A percentile compares a stretch with the other conserved stretches of the same genome.
phyloP scores from a whole-genome alignment of 352 stramenopile genomes.

The Plasmopara muralis region DNA sequence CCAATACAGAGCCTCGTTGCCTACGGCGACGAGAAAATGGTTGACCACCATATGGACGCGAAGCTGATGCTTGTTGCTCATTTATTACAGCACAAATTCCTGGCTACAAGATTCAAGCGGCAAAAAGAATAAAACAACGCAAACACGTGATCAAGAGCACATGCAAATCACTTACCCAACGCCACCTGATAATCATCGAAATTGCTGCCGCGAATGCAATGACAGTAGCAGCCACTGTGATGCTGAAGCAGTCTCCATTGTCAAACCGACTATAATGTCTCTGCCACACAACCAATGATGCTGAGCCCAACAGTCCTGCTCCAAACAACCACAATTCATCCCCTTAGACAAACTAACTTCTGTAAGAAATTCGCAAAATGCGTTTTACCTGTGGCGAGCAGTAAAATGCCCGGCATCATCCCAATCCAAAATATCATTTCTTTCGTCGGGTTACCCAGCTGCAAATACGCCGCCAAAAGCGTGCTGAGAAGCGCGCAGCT shows the following conservation, averaged over 20 bases:
- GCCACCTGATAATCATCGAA: conserved; percentile 72
- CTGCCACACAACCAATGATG: conserved; percentile 54
- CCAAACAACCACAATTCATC: conserved; percentile 3
- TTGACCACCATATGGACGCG: conserved; percentile 21
- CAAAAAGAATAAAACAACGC: conserved; percentile 3
- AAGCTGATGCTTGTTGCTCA: conserved; percentile 46
- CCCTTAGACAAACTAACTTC: not conserved
- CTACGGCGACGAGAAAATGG: conserved; percentile 18
- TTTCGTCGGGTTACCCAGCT: conserved; percentile 53
- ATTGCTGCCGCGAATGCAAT: conserved; percentile 60
- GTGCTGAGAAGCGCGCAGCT: conserved; percentile 39
- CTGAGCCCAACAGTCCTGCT: conserved; percentile 38
- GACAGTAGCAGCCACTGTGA: conserved; percentile 54
- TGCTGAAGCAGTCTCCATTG: conserved; percentile 70
- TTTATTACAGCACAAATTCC: conserved; percentile 68
- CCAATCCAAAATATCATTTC: conserved; percentile 56
- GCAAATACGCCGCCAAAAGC: conserved; percentile 49
- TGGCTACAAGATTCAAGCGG: conserved; percentile 29
- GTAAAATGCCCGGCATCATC: conserved; percentile 40
- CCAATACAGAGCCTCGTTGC: conserved; percentile 13
- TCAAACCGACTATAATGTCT: conserved; percentile 42
- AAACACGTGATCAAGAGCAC: not conserved
- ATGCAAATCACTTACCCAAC: conserved; percentile 38
- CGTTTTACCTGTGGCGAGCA: conserved; percentile 38
- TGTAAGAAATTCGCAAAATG: not conserved